Base-by-base conservation (phyloP, 1,139 yeast species). In the Nakaseomyces kungkrabaensis region DNA sequence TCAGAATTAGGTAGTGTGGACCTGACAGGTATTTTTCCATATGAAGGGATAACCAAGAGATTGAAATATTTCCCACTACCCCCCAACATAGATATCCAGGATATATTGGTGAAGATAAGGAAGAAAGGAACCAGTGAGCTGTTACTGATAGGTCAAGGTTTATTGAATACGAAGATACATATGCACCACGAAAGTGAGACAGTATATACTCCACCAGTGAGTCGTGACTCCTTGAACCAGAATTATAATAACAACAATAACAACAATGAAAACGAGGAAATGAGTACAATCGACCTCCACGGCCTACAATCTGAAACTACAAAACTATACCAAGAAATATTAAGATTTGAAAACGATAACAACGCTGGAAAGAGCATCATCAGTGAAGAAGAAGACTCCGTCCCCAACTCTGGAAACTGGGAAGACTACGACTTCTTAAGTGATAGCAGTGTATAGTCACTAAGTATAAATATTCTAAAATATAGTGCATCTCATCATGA, bases 361-460 rank as follows among this genome's bases (percentile, higher is more conserved):
- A 52, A 56, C 46, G 52, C 57, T 36, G 42, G 42, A 1, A 54
- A 56, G n/a, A 41, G 44, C 3, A 48, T 52, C 31, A 55, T 56
- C 17, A 56, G 55, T 40, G 58, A 56, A 43, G 56, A 51, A 24
- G 53, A 49, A 25, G 43, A 50, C 5, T 32, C 50, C 10, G 50
- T 5, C 9, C n/a, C 34, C 4, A 29, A 43, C 42, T 52, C 50
- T 24, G 51, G 36, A 51, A 52, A 54, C 45, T 52, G 54, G 55
- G 62, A 59, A 33, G 63, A 59, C 22, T 61, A 59, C 48, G 64
- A 61, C 47, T 56, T 57, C 40, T 50, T 61, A 43, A 61, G 62
- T 43, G 64, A 60, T 25, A 56, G 58, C 34, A 41, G 44, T 29
- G 34, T 41, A n/a, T 41, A 22, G 24, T n/a, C 5, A 37, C 8